Conservation (phyloP, 192 early-diverging fungal species). For the Coemansia sp. region DNA sequence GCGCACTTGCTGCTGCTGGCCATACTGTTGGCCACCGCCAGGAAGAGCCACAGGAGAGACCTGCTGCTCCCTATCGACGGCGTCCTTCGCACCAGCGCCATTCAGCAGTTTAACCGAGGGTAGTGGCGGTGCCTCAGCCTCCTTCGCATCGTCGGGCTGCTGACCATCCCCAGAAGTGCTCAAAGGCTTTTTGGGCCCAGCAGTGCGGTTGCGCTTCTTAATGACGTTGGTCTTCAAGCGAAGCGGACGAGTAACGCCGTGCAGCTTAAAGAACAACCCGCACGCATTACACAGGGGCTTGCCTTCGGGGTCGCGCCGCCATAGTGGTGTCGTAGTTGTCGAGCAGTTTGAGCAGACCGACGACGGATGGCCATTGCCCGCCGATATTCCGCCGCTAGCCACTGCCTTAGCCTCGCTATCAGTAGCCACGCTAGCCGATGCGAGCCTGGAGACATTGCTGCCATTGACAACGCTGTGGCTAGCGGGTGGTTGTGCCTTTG, state of each 20-base stretch:
- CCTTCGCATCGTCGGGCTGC: neutral
- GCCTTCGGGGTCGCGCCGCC: constrained; percentile 88
- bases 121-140: neutral
- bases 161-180: neutral
- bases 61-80: neutral
- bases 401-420: neutral
- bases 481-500: neutral
- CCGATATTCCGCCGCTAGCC: neutral
- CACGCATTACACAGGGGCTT: constrained; percentile 97
- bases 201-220: constrained; percentile 85
- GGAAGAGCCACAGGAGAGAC: neutral
- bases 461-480: neutral
- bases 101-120: neutral
- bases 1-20: neutral
- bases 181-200: constrained; percentile 25
- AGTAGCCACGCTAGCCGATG: neutral
- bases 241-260: constrained; percentile 90
- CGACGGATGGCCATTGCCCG: constrained; percentile 26
- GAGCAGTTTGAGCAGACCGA: constrained; percentile 75
- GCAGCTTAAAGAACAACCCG: constrained; percentile 93
- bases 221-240: constrained; percentile 93
- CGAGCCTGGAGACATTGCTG: neutral
- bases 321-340: constrained; percentile 90
- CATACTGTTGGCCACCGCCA: neutral
- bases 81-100: neutral